Conservation (phyloP, 2,329 filamentous ascomycete species). For the Ophiostoma australiae region DNA sequence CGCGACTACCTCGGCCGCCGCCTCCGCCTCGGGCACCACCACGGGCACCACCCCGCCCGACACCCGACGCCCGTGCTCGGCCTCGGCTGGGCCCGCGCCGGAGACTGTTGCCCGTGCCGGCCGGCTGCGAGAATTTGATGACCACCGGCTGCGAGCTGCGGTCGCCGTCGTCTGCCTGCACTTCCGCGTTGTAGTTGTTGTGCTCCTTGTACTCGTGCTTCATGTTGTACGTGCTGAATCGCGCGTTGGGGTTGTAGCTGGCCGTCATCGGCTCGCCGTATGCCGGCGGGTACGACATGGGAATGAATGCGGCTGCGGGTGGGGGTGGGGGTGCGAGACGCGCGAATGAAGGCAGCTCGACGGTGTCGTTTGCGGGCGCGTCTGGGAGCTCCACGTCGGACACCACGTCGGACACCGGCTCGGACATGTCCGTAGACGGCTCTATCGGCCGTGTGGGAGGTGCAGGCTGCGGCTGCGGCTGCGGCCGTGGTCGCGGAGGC, state of each 20-base stretch:
- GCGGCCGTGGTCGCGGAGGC: neutral
- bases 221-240: slow-evolving; percentile 11
- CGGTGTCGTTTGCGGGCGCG: neutral
- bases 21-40: slow-evolving; percentile 23
- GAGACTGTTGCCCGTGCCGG: slow-evolving; percentile 18
- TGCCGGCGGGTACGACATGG: slow-evolving; percentile 13
- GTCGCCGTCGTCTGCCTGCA: neutral
- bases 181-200: slow-evolving; percentile 3
- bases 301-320: neutral
- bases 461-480: neutral
- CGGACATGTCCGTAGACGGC: slow-evolving; percentile 9
- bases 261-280: slow-evolving; percentile 12
- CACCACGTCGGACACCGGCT: neutral
- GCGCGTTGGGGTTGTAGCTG: slow-evolving; percentile 15
- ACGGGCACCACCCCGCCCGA: neutral
- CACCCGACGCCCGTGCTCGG: slow-evolving; percentile 8
- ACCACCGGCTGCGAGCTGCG: neutral
- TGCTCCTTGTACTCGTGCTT: slow-evolving; percentile 13
- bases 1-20: slow-evolving; percentile 24
- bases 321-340: neutral
- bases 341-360: neutral
- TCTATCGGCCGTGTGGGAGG: neutral
- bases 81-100: slow-evolving; percentile 16
- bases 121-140: slow-evolving; percentile 21
- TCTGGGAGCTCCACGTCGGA: neutral